Evolutionary conservation across 306 rosid species (phyloP), one percentile per base, ranked within the genome.

Genomic region (Lathyrus sativus): DNA sequence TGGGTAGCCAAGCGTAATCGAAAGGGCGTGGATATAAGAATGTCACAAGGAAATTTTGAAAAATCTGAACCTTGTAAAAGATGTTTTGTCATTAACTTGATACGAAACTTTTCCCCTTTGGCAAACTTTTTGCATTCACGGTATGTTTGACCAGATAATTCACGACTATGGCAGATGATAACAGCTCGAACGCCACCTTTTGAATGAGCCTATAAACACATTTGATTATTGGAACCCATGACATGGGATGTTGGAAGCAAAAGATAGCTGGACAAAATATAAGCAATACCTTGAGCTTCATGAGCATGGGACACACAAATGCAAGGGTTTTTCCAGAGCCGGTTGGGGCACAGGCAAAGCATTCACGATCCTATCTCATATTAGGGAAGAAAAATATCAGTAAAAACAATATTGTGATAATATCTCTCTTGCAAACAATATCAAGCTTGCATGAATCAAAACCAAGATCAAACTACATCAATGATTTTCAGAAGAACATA

Each of bases 291-390:
- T 88, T 84, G 26, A 93, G 95, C 75, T 84, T 93, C 83, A 93
- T 86, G 61, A 93, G 96, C 88, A 90, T 85, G 43, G 99, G 99
- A 64, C 86, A 88, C 43, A 87, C 89, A 76, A 93, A 93, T 43
- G 95, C 97, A 76, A 93, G 69, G 66, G 97, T 93, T 82, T 93
- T 93, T 35, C 99, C 99, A 49, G 99, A 90, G 18, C 99, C 99
- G 17, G 99, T 90, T 22, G 99, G 99, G 62, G 99, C 99, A 76
- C 97, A 93, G 9, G 97, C 91, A 88, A 93, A 93, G 84, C 99
- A 93, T 79, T 93, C 97, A 41, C 91, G 90, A 42, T 77, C 95
- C 99, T 93, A 22, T 17, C 43, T 24, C 61, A 44, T 68, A 51
- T 3, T 43, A 69, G 17, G 13, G 48, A 26, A 62, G 55, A 35